These are phyloP conservation scores for Penicillium longicatenatum DNA, from an alignment of 495 filamentous ascomycete genomes.

Conservation along the genomic window DNA sequence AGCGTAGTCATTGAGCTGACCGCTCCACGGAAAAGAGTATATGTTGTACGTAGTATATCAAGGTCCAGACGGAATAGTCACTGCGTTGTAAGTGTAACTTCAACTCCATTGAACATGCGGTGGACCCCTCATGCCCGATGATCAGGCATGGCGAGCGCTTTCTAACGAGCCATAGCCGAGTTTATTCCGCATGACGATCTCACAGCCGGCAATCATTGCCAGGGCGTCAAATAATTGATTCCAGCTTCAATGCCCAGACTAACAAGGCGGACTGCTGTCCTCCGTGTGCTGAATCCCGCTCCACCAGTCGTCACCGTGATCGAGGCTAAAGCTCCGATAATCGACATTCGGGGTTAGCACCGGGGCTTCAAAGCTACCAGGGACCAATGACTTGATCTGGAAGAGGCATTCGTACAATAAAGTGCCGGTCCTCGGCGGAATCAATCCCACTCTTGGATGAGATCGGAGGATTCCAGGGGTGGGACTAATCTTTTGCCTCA, in stretches of 20 bases:
- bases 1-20: background rate
- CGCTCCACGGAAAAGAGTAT: slow-evolving; percentile 8
- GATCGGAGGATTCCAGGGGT: slow-evolving; percentile 15
- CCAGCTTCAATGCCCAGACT: background rate
- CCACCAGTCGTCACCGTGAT: background rate
- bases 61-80: slow-evolving; percentile 10
- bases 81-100: background rate
- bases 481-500: slow-evolving; percentile 6
- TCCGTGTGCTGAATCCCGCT: background rate
- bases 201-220: slow-evolving; percentile 1
- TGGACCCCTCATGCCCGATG: background rate
- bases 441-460: background rate
- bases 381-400: background rate
- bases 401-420: background rate
- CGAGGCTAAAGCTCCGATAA: background rate
- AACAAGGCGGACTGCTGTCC: slow-evolving; percentile 9
- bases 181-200: slow-evolving; percentile 4
- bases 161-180: background rate
- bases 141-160: background rate
- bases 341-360: background rate
- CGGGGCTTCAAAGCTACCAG: background rate
- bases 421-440: slow-evolving; percentile 26
- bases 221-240: background rate
- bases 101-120: background rate
- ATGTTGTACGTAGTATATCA: slow-evolving; percentile 13